A percentile compares a stretch with the other conserved stretches of the same genome.
Conservation (phyloP, 352 stramenopile species). For the Sclerospora graminicola region DNA sequence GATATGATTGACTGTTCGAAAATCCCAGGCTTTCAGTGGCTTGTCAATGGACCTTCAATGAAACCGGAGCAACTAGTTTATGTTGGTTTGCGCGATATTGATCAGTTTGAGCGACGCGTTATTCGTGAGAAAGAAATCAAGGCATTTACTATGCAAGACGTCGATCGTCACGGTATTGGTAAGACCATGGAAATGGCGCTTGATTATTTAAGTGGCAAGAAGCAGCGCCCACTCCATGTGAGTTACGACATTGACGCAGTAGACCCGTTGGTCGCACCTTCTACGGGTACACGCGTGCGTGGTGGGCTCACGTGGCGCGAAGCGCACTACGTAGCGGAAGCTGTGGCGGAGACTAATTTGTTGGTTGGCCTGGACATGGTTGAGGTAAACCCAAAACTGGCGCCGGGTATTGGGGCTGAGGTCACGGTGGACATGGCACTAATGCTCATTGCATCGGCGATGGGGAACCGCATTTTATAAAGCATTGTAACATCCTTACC, state of each 20-base stretch:
- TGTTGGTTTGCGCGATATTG: constrained; percentile 92
- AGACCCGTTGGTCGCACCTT: constrained; percentile 91
- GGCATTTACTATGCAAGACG: constrained; percentile 94
- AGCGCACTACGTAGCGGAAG: constrained; percentile 93
- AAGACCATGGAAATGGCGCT: constrained; percentile 94
- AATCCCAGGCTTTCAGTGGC: constrained; percentile 92
- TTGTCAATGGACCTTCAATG: constrained; percentile 67
- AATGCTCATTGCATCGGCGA: constrained; percentile 87
- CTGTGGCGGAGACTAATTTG: constrained; percentile 85
- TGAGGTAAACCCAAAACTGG: constrained; percentile 91
- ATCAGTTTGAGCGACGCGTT: constrained; percentile 83
- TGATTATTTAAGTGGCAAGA: constrained; percentile 86
- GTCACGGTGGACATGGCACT: constrained; percentile 91
- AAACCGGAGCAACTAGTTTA: constrained; percentile 91
- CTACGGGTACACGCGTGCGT: constrained; percentile 91
- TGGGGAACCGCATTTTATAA: constrained; percentile 90
- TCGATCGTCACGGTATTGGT: constrained; percentile 94
- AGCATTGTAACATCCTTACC: no score
- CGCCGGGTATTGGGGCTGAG: constrained; percentile 75
- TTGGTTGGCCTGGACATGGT: constrained; percentile 91
- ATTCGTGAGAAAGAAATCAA: constrained; percentile 91
- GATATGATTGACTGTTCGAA: constrained; percentile 81
- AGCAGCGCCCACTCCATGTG: constrained; percentile 90
- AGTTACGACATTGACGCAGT: constrained; percentile 98
- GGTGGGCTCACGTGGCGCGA: constrained; percentile 94